A percentile compares a stretch with the other conserved stretches of the same genome.
Evolutionary conservation across 2,329 filamentous ascomycete genomes (phyloP).

Genomic region (Fusarium tricinctum): DNA sequence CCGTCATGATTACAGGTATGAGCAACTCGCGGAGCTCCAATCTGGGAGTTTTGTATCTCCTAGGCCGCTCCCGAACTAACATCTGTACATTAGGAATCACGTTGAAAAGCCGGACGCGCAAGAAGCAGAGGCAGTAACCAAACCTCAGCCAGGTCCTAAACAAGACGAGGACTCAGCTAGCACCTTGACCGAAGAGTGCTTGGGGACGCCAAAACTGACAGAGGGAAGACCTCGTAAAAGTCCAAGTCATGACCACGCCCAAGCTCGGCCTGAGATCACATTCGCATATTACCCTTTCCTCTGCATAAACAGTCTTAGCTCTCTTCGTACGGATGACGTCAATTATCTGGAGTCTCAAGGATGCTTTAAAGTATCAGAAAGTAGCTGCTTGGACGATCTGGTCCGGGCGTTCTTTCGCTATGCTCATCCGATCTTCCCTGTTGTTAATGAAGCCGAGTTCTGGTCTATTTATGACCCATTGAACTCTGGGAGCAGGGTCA

Average conservation of each 20-base stretch:
- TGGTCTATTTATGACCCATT: constrained; percentile 2
- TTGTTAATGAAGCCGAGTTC: constrained; percentile 5
- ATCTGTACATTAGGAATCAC: neutral
- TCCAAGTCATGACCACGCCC: neutral
- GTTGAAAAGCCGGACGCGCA: neutral
- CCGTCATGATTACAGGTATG: neutral
- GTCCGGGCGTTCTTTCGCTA: neutral
- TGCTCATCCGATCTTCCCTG: constrained; percentile 8
- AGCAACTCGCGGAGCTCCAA: neutral
- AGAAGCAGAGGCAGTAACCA: neutral
- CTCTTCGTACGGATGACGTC: neutral
- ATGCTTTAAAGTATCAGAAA: neutral
- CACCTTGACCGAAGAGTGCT: neutral
- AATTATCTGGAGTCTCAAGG: constrained; percentile 5
- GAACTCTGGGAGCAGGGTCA: neutral
- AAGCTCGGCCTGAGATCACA: neutral
- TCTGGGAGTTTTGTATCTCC: rapidly evolving
- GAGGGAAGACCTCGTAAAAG: neutral
- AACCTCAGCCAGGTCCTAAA: neutral
- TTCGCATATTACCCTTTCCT: constrained; percentile 2
- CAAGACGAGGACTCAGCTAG: neutral
- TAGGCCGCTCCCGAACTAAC: neutral
- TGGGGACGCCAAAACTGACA: neutral
- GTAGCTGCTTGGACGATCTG: neutral
- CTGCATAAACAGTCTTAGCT: neutral